phyloP scores from a whole-genome alignment of 345 rosid species.

The Linum trigynum region DNA sequence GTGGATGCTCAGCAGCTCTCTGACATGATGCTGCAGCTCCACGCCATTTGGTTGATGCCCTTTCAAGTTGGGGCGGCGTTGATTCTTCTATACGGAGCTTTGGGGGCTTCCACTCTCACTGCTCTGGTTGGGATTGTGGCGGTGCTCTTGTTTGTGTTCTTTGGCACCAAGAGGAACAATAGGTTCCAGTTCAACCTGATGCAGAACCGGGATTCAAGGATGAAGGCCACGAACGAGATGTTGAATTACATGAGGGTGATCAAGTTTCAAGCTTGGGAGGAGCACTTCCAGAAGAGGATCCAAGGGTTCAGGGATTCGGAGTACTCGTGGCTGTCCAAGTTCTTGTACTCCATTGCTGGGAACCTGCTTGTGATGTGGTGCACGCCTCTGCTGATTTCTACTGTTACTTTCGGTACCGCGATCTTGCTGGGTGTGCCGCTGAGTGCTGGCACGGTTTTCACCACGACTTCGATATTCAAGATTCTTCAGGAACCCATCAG shows the following conservation, averaged over 20 bases:
- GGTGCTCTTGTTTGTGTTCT: conserved; percentile 37
- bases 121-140: conserved; percentile 45
- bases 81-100: conserved; percentile 50
- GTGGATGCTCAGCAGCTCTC: conserved; percentile 96
- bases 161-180: conserved; percentile 58
- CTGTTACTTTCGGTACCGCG: conserved; percentile 69
- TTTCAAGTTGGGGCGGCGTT: conserved; percentile 59
- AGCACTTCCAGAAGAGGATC: conserved; percentile 78
- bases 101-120: conserved; percentile 51
- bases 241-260: conserved; percentile 86
- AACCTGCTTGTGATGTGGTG: conserved; percentile 75
- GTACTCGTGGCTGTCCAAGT: conserved; percentile 72
- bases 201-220: conserved; percentile 71
- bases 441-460: conserved; percentile 83
- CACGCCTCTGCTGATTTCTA: conserved; percentile 66
- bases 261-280: conserved; percentile 95
- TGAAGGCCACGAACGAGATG: conserved; percentile 95
- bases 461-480: conserved; percentile 73
- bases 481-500: conserved; percentile 93
- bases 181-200: conserved; percentile 53
- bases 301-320: conserved; percentile 58
- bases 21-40: conserved; percentile 94
- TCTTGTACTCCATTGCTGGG: conserved; percentile 58
- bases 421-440: conserved; percentile 54
- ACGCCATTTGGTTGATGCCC: conserved; percentile 88